Percentiles rank a stretch among this genome's conserved stretches.
These are phyloP conservation scores for Metarhizium brunneum DNA, from an alignment of 2,329 filamentous ascomycete genomes.

Conservation along the genomic window DNA sequence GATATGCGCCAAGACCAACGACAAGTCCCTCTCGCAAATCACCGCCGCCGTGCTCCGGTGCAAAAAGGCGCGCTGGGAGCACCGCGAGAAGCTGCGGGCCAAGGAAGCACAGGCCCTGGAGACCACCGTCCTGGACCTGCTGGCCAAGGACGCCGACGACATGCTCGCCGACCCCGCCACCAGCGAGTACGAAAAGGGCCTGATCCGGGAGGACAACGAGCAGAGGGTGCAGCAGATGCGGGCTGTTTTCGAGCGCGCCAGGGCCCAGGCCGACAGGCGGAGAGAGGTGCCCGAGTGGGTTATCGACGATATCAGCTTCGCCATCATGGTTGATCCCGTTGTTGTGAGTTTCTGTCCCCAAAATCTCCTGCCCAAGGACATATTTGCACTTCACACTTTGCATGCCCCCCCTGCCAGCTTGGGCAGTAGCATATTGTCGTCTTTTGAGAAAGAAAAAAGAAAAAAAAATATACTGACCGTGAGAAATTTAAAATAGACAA, in stretches of 20 bases:
- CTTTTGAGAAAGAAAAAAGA: not conserved
- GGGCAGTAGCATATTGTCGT: not conserved
- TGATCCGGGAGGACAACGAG: conserved; percentile 38
- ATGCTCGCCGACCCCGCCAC: conserved; percentile 28
- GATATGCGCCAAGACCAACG: conserved; percentile 52
- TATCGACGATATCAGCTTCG: conserved; percentile 68
- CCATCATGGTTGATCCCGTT: conserved; percentile 64
- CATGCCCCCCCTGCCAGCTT: not conserved
- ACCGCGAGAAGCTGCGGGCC: conserved; percentile 52
- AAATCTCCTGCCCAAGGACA: not conserved
- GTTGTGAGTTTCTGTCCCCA: conserved; percentile 29
- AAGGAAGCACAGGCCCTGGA: conserved; percentile 50
- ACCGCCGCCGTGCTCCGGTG: conserved; percentile 66
- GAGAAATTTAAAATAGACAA: conserved; percentile 43
- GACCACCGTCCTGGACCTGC: conserved; percentile 43
- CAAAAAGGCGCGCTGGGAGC: conserved; percentile 82
- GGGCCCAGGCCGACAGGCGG: conserved; percentile 32
- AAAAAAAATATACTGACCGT: not conserved
- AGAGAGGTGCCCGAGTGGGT: conserved; percentile 65
- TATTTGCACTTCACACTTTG: not conserved
- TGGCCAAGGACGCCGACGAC: conserved; percentile 38
- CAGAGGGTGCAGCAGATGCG: conserved; percentile 35
- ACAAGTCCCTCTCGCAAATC: conserved; percentile 60
- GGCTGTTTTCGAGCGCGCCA: conserved; percentile 43
- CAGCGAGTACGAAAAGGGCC: conserved; percentile 36